Evolutionary conservation across 2,329 filamentous ascomycete genomes (phyloP), one percentile per base, ranked within the genome.

Genomic region (Fusarium veterinarium): DNA sequence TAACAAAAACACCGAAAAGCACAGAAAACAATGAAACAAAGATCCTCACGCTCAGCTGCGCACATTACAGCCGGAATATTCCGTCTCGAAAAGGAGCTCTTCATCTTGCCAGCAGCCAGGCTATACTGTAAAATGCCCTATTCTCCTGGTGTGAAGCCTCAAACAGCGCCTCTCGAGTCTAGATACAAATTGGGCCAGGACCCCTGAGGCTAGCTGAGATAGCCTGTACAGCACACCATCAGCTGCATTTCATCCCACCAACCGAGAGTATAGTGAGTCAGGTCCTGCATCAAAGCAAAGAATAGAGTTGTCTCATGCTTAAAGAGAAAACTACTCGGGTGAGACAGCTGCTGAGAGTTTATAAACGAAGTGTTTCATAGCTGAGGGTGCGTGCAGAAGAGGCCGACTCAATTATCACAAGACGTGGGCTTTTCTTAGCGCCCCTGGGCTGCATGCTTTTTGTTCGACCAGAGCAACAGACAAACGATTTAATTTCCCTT

Each of bases 161-260:
- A 62, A 61, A 69, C 48, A 41, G 66, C 69, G 75, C 55, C 73
- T 67, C 52, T 52, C 13, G 64, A 64, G 66, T 67, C 68, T 60
- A 67, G 72, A 70, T 70, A 71, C 64, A 64, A 62, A 60, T 59
- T 59, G 59, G 38, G 63, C 28, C 64, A 52, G 67, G 58, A 59
- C 76, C 76, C 76, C 76, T 78, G 75, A 60, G 69, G 64, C 75
- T 78, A 78, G 70, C 40, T 60, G 49, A 13, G 41, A 77, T 74
- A 69, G 72, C 66, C 68, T 69, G 51, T 28, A 30, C 67, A 68
- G 64, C 69, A 61, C 72, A 77, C 65, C 67, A 45, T 52, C 44
- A 68, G 66, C 61, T 67, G 58, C 62, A 53, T 53, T 40, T 69
- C 64, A 60, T 56, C 49, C 48, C 41, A 37, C 48, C 31, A 30